phyloP scores from a whole-genome alignment of 768 basidiomycete genomes.

The Leucosporidium scottii region DNA sequence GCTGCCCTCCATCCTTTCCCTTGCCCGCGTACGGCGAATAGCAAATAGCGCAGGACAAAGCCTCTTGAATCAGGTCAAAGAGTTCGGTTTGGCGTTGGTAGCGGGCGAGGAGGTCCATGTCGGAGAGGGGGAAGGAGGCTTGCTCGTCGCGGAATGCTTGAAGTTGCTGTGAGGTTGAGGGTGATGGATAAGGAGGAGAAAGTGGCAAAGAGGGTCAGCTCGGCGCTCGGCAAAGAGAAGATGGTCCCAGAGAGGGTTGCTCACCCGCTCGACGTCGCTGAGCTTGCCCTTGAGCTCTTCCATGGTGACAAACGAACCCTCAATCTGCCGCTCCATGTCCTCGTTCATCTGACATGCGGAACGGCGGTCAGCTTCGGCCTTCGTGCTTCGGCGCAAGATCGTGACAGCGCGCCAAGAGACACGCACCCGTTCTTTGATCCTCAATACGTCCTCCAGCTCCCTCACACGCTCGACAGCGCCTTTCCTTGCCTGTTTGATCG shows the following conservation, averaged over 20 bases:
- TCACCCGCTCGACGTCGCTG: too few relatives aligned
- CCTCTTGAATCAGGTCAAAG: background rate
- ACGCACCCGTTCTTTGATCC: background rate
- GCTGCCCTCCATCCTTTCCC: background rate
- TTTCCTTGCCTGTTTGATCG: background rate
- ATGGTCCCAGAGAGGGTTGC: too few relatives aligned
- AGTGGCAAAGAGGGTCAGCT: background rate
- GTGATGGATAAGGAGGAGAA: background rate
- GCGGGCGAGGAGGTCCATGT: background rate
- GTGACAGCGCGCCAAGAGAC: background rate
- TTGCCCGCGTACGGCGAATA: background rate
- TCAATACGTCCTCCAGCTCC: background rate
- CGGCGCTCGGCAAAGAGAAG: too few relatives aligned
- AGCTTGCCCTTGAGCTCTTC: too few relatives aligned
- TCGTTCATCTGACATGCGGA: background rate
- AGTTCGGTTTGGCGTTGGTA: background rate
- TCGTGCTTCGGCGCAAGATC: too few relatives aligned
- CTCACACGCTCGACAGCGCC: background rate
- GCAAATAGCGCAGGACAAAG: background rate
- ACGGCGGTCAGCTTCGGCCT: background rate
- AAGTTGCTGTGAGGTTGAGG: background rate
- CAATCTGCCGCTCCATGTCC: background rate
- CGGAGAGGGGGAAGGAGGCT: background rate
- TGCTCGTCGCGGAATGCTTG: background rate
- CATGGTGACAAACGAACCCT: too few relatives aligned